These are phyloP conservation scores for Cyberlindnera euphorbiae DNA, from an alignment of 805 yeast species.

Conservation along the genomic window DNA sequence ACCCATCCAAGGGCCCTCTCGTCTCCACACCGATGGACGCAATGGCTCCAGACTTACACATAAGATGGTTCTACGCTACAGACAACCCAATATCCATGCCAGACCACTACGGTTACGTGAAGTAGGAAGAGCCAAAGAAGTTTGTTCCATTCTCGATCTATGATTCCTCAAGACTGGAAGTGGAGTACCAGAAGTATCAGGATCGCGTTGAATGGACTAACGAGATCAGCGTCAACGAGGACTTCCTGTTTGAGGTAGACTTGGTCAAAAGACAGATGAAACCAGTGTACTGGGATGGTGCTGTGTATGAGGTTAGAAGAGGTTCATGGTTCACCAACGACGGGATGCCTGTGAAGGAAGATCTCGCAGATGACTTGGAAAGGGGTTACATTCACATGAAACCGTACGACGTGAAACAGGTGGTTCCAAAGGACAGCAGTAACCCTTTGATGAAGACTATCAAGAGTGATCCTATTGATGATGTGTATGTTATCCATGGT, in stretches of 20 bases:
- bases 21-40: slow-evolving; percentile 8
- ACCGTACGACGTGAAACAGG: slow-evolving; percentile 26
- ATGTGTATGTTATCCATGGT: slow-evolving; percentile 11
- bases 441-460: slow-evolving; percentile 14
- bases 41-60: slow-evolving; percentile 15
- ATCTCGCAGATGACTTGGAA: slow-evolving; percentile 57
- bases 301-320: slow-evolving; percentile 73
- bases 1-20: slow-evolving; percentile 3
- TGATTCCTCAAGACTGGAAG: slow-evolving; percentile 64
- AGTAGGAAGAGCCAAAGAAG: slow-evolving; percentile 46
- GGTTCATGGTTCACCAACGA: slow-evolving; percentile 76
- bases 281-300: slow-evolving; percentile 89
- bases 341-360: slow-evolving; percentile 48
- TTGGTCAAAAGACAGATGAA: slow-evolving; percentile 45
- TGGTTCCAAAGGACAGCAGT: slow-evolving; percentile 7
- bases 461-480: slow-evolving; percentile 8
- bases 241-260: slow-evolving; percentile 71
- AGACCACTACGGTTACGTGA: slow-evolving; percentile 46
- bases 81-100: slow-evolving; percentile 75
- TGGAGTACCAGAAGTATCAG: slow-evolving; percentile 13
- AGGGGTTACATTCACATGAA: slow-evolving; percentile 39
- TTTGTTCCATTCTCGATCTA: slow-evolving; percentile 61
- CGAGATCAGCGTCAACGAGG: slow-evolving; percentile 69
- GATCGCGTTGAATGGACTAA: slow-evolving; percentile 1
- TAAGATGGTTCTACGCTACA: slow-evolving; percentile 77